Conservation (phyloP, 768 basidiomycete species). For the Podaxis sp. region DNA sequence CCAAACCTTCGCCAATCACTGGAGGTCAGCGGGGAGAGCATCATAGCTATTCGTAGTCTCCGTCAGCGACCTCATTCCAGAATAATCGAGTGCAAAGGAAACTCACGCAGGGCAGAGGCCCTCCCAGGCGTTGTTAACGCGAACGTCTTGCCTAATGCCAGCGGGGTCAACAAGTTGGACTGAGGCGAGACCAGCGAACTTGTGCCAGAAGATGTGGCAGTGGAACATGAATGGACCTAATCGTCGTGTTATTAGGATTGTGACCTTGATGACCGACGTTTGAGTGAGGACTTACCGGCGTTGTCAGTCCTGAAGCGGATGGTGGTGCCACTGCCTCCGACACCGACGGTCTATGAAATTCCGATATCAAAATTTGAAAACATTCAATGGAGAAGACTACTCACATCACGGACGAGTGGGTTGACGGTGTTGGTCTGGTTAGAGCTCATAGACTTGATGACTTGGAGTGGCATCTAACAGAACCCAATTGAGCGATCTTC, state of each 20-base stretch:
- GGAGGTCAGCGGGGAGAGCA: conserved; percentile 2
- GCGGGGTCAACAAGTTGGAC: conserved; percentile 16
- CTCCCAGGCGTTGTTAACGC: conserved; percentile 13
- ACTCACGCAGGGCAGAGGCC: conserved; percentile 20
- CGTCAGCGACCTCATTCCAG: not conserved
- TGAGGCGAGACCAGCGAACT: conserved; percentile 20
- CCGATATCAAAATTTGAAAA: not conserved
- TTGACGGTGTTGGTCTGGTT: conserved; percentile 45
- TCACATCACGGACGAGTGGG: conserved; percentile 58
- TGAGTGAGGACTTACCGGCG: conserved; percentile 8
- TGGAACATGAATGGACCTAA: conserved; percentile 24
- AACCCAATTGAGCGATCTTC: not conserved
- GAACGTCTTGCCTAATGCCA: conserved; percentile 6
- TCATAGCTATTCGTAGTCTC: not conserved
- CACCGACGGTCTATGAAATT: conserved; percentile 13
- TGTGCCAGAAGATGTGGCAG: conserved; percentile 22
- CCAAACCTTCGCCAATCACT: not conserved
- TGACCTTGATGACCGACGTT: not conserved
- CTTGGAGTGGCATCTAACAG: conserved; percentile 11
- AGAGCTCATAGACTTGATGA: conserved; percentile 29
- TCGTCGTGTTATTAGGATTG: not conserved
- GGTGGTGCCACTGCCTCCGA: conserved; percentile 20
- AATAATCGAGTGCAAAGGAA: not conserved
- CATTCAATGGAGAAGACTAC: conserved; percentile 21
- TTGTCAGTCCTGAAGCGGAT: conserved; percentile 24